Conservation (phyloP, 768 basidiomycete species). For the Boletus rex-veris region DNA sequence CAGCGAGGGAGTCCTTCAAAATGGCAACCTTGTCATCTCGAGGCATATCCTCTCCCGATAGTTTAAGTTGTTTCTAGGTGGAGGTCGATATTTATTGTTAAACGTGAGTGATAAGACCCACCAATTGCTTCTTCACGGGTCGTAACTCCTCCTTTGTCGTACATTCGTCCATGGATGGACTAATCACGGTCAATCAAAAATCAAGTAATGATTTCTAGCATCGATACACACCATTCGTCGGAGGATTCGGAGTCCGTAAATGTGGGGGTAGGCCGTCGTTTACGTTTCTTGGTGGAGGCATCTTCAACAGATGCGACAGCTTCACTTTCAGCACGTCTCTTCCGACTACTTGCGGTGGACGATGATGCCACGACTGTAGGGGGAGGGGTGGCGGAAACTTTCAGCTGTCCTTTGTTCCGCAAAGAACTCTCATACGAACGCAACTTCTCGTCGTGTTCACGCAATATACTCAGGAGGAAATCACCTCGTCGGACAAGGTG, state of each 20-base stretch:
- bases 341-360: constrained; percentile 55
- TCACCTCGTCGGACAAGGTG: constrained; percentile 97
- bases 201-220: background rate
- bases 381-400: constrained; percentile 72
- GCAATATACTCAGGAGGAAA: constrained; percentile 79
- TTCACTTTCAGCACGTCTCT: constrained; percentile 82
- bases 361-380: constrained; percentile 68
- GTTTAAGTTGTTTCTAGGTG: constrained; percentile 86
- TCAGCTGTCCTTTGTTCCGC: constrained; percentile 64
- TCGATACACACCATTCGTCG: constrained; percentile 75
- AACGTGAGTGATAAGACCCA: constrained; percentile 35
- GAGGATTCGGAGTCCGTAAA: constrained; percentile 94
- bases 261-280: constrained; percentile 92
- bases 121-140: constrained; percentile 95
- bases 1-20: constrained; percentile 90
- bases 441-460: constrained; percentile 88
- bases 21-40: constrained; percentile 96
- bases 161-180: constrained; percentile 93
- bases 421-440: constrained; percentile 83
- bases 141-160: constrained; percentile 92
- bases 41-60: constrained; percentile 89
- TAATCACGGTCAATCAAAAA: constrained; percentile 28
- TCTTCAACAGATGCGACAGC: constrained; percentile 81
- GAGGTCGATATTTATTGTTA: constrained; percentile 2
- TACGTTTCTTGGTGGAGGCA: constrained; percentile 64